These are phyloP conservation scores for Stellera chamaejasme DNA, from an alignment of 345 rosid genomes.

Conservation along the genomic window DNA sequence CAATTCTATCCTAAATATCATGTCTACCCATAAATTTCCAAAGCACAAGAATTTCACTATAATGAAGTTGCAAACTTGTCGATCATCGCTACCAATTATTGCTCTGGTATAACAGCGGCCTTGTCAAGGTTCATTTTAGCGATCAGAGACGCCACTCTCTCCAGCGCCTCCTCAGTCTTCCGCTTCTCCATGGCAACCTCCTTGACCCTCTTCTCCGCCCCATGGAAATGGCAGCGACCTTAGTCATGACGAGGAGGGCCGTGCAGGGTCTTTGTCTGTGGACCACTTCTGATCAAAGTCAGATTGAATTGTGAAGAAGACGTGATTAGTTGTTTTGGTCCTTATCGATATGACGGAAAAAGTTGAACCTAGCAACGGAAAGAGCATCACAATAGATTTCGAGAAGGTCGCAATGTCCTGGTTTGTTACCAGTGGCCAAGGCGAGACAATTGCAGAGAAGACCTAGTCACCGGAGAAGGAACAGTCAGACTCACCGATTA, in stretches of 20 bases:
- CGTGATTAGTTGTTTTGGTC: constrained; percentile 43
- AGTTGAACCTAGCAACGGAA: not conserved
- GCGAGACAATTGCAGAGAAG: too few species aligned
- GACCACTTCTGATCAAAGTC: constrained; percentile 14
- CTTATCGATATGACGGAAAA: constrained; percentile 49
- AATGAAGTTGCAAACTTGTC: too few species aligned
- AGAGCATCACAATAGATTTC: too few species aligned
- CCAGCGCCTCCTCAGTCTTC: constrained; percentile 39
- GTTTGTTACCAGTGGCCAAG: too few species aligned
- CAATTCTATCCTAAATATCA: too few species aligned
- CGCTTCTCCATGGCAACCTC: constrained; percentile 30
- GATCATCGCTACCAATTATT: too few species aligned
- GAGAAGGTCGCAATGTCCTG: too few species aligned
- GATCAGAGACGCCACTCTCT: constrained; percentile 27
- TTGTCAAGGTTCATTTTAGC: not conserved
- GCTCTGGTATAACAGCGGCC: not conserved
- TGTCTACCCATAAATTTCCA: too few species aligned
- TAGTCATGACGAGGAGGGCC: constrained; percentile 57
- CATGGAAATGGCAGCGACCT: constrained; percentile 50
- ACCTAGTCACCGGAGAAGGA: too few species aligned
- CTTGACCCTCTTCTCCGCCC: constrained; percentile 27
- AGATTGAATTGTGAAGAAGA: constrained; percentile 22
- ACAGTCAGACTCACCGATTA: too few species aligned
- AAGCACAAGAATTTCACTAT: too few species aligned
- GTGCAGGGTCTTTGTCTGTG: constrained; percentile 66